phyloP scores from a whole-genome alignment of 2,329 filamentous ascomycete species.

The Lecanicillium sp. region DNA sequence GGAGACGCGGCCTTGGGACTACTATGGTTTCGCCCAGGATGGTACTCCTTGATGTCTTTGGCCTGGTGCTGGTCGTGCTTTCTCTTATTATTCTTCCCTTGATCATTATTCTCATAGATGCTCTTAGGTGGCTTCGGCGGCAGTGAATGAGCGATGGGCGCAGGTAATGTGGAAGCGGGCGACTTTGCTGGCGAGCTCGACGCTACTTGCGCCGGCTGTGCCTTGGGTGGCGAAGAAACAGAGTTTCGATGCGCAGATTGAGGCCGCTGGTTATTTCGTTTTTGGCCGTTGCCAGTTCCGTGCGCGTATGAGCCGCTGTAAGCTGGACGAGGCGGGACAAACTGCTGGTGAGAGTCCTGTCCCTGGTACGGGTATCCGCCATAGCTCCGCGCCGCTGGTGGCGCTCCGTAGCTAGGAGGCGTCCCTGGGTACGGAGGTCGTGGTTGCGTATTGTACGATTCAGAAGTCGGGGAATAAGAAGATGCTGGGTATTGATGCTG shows the following conservation, averaged over 20 bases:
- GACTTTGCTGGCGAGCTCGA: conserved; percentile 1
- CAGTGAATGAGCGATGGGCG: neutral
- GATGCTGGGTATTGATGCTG: conserved; percentile 17
- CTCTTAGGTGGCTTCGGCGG: conserved; percentile 14
- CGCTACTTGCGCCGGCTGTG: neutral
- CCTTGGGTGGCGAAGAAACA: conserved; percentile 7
- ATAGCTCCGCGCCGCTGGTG: neutral
- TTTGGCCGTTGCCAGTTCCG: neutral
- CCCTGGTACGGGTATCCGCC: conserved; percentile 1
- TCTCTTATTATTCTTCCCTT: conserved; percentile 12
- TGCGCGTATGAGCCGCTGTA: conserved; percentile 11
- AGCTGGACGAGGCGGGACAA: conserved; percentile 6
- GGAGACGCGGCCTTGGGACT: neutral
- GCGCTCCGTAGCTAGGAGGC: no score
- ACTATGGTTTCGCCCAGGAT: conserved; percentile 8
- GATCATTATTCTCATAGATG: conserved; percentile 9
- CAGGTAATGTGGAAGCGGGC: neutral
- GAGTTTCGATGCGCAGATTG: neutral
- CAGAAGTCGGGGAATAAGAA: conserved; percentile 18
- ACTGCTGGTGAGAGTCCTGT: conserved; percentile 1
- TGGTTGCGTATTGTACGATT: conserved; percentile 10
- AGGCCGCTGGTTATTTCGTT: conserved; percentile 1
- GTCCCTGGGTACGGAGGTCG: conserved; percentile 8
- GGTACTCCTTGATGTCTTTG: conserved; percentile 10
- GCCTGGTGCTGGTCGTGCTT: conserved; percentile 8